Conservation (phyloP, 83 land plant genomes). For the Larix sibirica region DNA sequence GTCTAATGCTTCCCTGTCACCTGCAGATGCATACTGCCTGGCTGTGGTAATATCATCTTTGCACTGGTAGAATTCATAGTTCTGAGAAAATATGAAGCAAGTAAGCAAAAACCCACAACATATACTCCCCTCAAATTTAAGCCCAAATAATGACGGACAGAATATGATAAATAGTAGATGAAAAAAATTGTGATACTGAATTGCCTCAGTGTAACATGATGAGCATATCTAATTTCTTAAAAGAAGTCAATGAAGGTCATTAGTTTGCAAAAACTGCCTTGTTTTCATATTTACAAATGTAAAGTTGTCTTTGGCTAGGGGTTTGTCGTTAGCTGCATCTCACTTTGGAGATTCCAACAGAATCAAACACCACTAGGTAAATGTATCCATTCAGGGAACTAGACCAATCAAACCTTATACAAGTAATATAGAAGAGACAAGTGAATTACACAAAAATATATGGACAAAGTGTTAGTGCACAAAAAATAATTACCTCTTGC, state of each 20-base stretch:
- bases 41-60: slow-evolving; percentile 48
- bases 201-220: not conserved
- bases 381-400: not conserved
- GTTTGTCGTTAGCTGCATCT: not conserved
- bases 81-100: slow-evolving; percentile 32
- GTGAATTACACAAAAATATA: too few species aligned
- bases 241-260: not conserved
- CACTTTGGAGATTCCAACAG: not conserved
- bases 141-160: not conserved
- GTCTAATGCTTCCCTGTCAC: slow-evolving; percentile 45
- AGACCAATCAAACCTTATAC: too few species aligned
- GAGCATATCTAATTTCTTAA: not conserved
- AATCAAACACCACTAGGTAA: not conserved
- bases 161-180: not conserved
- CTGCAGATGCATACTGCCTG: slow-evolving; percentile 25
- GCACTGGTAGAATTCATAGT: slow-evolving; percentile 47
- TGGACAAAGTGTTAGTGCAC: too few species aligned
- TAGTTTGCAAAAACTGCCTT: not conserved
- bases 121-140: not conserved
- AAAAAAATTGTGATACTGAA: not conserved
- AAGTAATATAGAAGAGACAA: too few species aligned
- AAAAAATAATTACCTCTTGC: too few species aligned
- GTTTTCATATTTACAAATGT: not conserved
- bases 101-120: not conserved
- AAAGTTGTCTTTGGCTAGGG: not conserved